These are phyloP conservation scores for Entoloma clypeatum DNA, from an alignment of 1,284 basidiomycete genomes.

Conservation along the genomic window DNA sequence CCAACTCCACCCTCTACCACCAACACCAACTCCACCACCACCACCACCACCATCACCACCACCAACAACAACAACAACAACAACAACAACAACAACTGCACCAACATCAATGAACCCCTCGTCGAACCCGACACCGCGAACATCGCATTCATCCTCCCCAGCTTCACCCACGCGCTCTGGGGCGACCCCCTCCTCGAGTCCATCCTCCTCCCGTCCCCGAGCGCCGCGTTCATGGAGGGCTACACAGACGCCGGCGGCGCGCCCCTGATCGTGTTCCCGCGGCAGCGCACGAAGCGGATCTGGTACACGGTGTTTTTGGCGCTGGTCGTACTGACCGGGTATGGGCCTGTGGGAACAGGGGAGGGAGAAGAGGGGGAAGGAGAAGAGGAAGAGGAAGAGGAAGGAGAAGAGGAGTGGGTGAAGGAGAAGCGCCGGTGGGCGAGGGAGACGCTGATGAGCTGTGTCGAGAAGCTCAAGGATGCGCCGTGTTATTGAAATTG, in stretches of 20 bases:
- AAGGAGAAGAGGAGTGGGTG: slow-evolving; percentile 2
- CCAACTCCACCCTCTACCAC: no score
- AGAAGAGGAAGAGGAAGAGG: slow-evolving; percentile 4
- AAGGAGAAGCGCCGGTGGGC: slow-evolving; percentile 2
- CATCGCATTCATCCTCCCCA: slow-evolving; percentile 46
- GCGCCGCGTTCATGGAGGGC: slow-evolving; percentile 51
- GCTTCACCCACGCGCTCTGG: slow-evolving; percentile 58
- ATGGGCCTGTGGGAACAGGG: slow-evolving; percentile 13
- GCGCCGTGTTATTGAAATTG: no score
- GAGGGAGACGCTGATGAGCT: no score
- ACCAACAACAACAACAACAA: no score
- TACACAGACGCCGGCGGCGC: slow-evolving; percentile 47
- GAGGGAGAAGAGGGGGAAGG: slow-evolving; percentile 9
- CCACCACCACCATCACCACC: no score
- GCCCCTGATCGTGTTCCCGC: slow-evolving; percentile 45
- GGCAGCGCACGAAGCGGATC: slow-evolving; percentile 62
- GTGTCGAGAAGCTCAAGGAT: no score
- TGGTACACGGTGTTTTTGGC: slow-evolving; percentile 72
- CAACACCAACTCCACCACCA: no score
- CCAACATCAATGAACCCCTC: no score
- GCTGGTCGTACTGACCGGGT: slow-evolving; percentile 45
- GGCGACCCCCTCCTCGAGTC: slow-evolving; percentile 71
- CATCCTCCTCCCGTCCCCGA: slow-evolving; percentile 56
- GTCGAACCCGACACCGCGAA: no score
- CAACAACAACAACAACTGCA: no score